phyloP scores from a whole-genome alignment of 768 basidiomycete genomes.

The Cyclocybe cylindracea region DNA sequence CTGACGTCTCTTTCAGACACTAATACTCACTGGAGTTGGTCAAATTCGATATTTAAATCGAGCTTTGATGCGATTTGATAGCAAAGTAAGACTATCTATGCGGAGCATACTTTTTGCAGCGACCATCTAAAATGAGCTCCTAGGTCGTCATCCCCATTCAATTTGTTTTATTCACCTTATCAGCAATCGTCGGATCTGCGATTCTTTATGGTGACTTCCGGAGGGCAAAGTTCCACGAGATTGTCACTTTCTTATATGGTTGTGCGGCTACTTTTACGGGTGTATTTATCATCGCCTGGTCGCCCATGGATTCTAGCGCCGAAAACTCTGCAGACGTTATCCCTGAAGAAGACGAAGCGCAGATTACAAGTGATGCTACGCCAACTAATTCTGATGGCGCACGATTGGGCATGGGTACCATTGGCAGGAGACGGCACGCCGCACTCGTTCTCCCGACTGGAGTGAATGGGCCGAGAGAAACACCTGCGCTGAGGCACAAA shows the following conservation, averaged over 20 bases:
- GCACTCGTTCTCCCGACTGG: slow-evolving; percentile 53
- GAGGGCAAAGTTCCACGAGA: slow-evolving; percentile 76
- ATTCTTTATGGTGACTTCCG: slow-evolving; percentile 95
- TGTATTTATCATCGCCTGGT: slow-evolving; percentile 85
- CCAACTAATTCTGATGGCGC: slow-evolving; percentile 22
- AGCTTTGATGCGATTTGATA: slow-evolving; percentile 91
- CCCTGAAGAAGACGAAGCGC: slow-evolving; percentile 13
- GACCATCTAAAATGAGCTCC: slow-evolving; percentile 4
- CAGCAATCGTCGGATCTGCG: slow-evolving; percentile 90
- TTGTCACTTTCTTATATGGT: slow-evolving; percentile 84
- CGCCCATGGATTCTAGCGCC: slow-evolving; percentile 32
- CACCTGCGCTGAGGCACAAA: slow-evolving; percentile 49
- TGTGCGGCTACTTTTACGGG: slow-evolving; percentile 89
- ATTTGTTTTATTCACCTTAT: slow-evolving; percentile 93
- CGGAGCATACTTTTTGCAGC: neutral
- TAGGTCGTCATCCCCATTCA: slow-evolving; percentile 92
- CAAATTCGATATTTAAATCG: slow-evolving; percentile 85
- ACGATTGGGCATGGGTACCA: slow-evolving; percentile 29
- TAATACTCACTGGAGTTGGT: slow-evolving; percentile 73
- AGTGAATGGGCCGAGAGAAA: slow-evolving; percentile 30
- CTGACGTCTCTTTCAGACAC: slow-evolving; percentile 44
- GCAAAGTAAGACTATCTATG: slow-evolving; percentile 57
- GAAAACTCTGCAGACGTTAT: slow-evolving; percentile 27
- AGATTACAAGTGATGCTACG: slow-evolving; percentile 2
- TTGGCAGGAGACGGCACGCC: slow-evolving; percentile 41